Base-by-base conservation (phyloP, 169 alveolate genomes). In the Plasmodium vivax region DNA sequence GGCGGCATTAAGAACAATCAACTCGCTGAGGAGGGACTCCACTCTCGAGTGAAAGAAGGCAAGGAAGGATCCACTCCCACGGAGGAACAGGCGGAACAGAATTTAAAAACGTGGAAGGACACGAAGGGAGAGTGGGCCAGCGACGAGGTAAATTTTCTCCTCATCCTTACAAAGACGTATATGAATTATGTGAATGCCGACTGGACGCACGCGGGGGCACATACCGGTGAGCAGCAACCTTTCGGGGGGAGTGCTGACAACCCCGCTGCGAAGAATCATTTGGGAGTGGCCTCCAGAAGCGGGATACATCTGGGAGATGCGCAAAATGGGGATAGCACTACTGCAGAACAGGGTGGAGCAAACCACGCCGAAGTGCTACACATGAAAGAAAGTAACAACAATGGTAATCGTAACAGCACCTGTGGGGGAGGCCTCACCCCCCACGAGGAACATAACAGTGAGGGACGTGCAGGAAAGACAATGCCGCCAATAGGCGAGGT, bases 101-200 rank as follows among this genome's bases (percentile, higher is more conserved):
- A 38, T 14, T 58, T 90, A 23, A 80, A 80, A 62, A 62, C 34
- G 36, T 90, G 94, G 88, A 62, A 47, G 12, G 72, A 51, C 51
- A 90, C 47, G 51, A 90, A 58, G 34, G 79, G 38, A 14, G 94
- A 79, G 41, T 90, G 94, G 94, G 45, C 87, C 43, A 41, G 19
- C 16, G 94, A 90, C 16, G 94, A 90, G 80, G 72, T 81, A 19
- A 90, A 56, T 80, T 90, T 90, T 68, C 90, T 90, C 43, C 90
- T 90, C 38, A 90, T 90, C 34, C 83, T 90, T 56, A 68, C 90
- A 58, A 90, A 90, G 51, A 90, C 94, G 14, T 90, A 90, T 41
- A 90, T 90, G 90, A 90, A 90, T 79, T 90, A 90, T 68, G 82
- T 90, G 72, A 90, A 90, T 45, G 2, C 72, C 23, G 94, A 90